A percentile compares a stretch with the other conserved stretches of the same genome.
These are phyloP conservation scores for Prototheca wickerhamii DNA, from an alignment of 163 green algal genomes.

Conservation along the genomic window DNA sequence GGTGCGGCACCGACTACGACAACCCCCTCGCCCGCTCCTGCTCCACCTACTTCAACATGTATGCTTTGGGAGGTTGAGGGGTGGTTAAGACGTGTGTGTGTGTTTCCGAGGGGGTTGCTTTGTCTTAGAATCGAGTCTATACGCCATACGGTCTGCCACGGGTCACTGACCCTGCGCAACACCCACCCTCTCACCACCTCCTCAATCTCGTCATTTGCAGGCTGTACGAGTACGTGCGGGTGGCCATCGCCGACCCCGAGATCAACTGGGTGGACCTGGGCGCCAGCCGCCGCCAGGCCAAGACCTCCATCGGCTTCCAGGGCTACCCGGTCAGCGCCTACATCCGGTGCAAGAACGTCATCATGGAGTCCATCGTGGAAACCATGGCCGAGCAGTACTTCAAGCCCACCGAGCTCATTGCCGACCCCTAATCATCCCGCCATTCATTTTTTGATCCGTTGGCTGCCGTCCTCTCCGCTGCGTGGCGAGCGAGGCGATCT, in stretches of 20 bases:
- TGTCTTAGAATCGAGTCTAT: constrained; percentile 11
- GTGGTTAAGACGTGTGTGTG: neutral
- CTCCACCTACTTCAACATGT: constrained; percentile 33
- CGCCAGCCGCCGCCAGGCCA: constrained; percentile 19
- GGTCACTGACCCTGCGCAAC: neutral
- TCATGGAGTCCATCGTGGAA: constrained; percentile 26
- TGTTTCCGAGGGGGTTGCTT: neutral
- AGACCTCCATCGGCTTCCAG: constrained; percentile 27
- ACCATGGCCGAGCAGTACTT: constrained; percentile 25
- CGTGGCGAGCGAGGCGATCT: neutral
- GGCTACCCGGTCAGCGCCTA: constrained; percentile 27
- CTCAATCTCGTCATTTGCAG: neutral
- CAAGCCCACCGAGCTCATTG: constrained; percentile 12
- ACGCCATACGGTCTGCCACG: constrained; percentile 4
- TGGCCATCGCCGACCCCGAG: constrained; percentile 25
- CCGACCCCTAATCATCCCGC: constrained; percentile 9
- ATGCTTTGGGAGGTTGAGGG: neutral
- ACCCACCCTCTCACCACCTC: neutral
- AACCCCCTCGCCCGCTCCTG: constrained; percentile 26
- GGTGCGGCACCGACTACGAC: constrained; percentile 38
- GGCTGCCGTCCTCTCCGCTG: neutral
- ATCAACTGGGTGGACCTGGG: constrained; percentile 38
- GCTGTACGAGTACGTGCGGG: constrained; percentile 17
- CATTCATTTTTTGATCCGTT: neutral
- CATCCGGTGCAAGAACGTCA: constrained; percentile 32